Base-by-base conservation (phyloP, 2,329 filamentous ascomycete genomes). In the Cladosporium cucumerinum region DNA sequence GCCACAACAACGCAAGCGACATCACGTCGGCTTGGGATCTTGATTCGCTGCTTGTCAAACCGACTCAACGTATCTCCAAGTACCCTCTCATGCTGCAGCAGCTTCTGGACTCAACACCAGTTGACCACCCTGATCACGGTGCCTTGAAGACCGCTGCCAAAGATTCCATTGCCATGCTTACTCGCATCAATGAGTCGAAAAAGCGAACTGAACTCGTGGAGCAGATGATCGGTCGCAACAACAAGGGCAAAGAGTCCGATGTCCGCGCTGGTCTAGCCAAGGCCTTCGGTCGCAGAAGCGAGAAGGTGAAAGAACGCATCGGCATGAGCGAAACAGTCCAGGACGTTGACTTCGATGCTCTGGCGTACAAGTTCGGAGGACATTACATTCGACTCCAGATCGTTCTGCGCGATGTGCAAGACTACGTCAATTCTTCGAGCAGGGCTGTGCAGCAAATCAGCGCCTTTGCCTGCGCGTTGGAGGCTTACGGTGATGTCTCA, bases 11-110 rank as follows among this genome's bases (percentile, higher is more conserved):
- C 73, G 93, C 94, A 14, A 91, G 92, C 71, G 95, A 97, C 75
- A 84, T 99, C 68, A 99, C 95, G 0, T 87, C 89, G 28, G 94
- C 95, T 0, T 99, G 95, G 95, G 91, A 96, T 76, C 79, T 99
- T 66, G 93, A 97, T 76, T 96, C 95, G 0, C 82, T 99, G n/a
- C 85, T 99, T 23, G 94, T 99, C 74, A 99, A 99, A 78, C 95
- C 95, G 1, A 93, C 96, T 76, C 95, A 99, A 78, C 87, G 95
- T 57, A 89, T 98, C 67, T 89, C 94, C 36, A 97, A 97, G 73
- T 99, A 98, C 74, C 93, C 93, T 3, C 88, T 97, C 54, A 82
- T 99, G 48, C 86, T 99, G 52, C 87, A 88, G 36, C 88, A 93
- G 64, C 82, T 99, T 12, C 82, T 96, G 26, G 88, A 93, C 68